A percentile compares a stretch with the other conserved stretches of the same genome.
Evolutionary conservation across 495 filamentous ascomycete species (phyloP).

Genomic region (Trichoderma gamsii): DNA sequence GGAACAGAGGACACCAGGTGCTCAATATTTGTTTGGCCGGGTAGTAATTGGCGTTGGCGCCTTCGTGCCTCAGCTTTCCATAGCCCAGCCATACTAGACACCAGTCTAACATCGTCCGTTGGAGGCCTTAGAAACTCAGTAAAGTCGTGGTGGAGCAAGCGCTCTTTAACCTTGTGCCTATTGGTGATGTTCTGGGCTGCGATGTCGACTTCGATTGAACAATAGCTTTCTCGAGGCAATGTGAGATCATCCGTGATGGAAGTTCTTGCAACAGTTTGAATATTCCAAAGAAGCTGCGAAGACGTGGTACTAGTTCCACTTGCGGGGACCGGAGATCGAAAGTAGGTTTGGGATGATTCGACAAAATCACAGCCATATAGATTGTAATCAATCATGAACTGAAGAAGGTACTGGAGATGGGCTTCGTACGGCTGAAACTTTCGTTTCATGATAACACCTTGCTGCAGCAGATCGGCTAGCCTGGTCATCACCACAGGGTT

Average conservation of each 20-base stretch:
- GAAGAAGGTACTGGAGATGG: slow-evolving; percentile 82
- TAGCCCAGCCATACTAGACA: slow-evolving; percentile 88
- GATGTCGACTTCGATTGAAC: slow-evolving; percentile 81
- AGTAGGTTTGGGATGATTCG: slow-evolving; percentile 50
- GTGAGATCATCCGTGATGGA: slow-evolving; percentile 54
- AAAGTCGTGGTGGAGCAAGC: slow-evolving; percentile 83
- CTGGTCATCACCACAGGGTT: slow-evolving; percentile 77
- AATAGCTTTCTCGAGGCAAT: slow-evolving; percentile 77
- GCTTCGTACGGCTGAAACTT: slow-evolving; percentile 88
- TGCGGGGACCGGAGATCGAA: slow-evolving; percentile 70
- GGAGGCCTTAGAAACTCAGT: slow-evolving; percentile 63
- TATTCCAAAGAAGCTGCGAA: slow-evolving; percentile 68
- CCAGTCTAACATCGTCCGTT: slow-evolving; percentile 62
- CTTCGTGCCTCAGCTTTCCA: slow-evolving; percentile 88
- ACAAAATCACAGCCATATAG: slow-evolving; percentile 90
- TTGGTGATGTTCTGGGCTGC: slow-evolving; percentile 87
- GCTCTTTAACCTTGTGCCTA: slow-evolving; percentile 60
- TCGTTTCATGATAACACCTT: slow-evolving; percentile 77
- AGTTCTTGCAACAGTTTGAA: slow-evolving; percentile 44
- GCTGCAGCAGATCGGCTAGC: slow-evolving; percentile 75
- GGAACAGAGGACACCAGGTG: slow-evolving; percentile 67
- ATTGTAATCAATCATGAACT: slow-evolving; percentile 98
- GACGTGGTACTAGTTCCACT: slow-evolving; percentile 49
- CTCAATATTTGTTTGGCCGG: slow-evolving; percentile 33
- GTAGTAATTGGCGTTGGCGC: slow-evolving; percentile 57